phyloP scores from a whole-genome alignment of 345 rosid species.

The Sisymbrium altissimum region DNA sequence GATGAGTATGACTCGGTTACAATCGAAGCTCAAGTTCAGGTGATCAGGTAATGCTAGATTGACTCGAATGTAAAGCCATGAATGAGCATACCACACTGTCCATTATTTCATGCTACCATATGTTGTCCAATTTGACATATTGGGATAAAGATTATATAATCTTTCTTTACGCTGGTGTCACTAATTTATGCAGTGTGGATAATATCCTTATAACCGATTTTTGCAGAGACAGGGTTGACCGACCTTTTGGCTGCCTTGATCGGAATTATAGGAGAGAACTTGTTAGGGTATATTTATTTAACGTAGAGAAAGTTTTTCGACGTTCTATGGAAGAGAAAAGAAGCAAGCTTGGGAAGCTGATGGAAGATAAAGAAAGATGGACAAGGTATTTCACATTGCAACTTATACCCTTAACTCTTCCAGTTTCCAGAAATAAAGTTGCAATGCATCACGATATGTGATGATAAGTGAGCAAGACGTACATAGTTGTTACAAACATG shows the following conservation, averaged over 20 bases:
- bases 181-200: not conserved
- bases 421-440: not conserved
- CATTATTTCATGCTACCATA: not conserved
- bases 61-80: not conserved
- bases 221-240: constrained; percentile 85
- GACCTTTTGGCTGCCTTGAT: constrained; percentile 95
- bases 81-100: not conserved
- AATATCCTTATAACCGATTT: not conserved
- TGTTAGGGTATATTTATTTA: constrained; percentile 82
- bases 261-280: constrained; percentile 89
- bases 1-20: constrained; percentile 75
- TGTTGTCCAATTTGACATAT: not conserved
- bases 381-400: constrained; percentile 56
- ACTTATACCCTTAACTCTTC: not conserved
- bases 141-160: not conserved
- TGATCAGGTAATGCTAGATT: constrained; percentile 59
- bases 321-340: constrained; percentile 90
- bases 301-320: constrained; percentile 84
- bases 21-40: constrained; percentile 98
- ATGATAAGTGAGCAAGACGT: constrained; percentile 9
- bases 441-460: constrained; percentile 2
- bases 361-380: constrained; percentile 91
- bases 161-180: not conserved
- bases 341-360: constrained; percentile 71
- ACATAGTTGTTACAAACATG: constrained; percentile 9